Percentiles rank a stretch among this genome's conserved stretches.
Conservation (phyloP, 371 early-diverging fungal genomes). For the Circinella umbellata region DNA sequence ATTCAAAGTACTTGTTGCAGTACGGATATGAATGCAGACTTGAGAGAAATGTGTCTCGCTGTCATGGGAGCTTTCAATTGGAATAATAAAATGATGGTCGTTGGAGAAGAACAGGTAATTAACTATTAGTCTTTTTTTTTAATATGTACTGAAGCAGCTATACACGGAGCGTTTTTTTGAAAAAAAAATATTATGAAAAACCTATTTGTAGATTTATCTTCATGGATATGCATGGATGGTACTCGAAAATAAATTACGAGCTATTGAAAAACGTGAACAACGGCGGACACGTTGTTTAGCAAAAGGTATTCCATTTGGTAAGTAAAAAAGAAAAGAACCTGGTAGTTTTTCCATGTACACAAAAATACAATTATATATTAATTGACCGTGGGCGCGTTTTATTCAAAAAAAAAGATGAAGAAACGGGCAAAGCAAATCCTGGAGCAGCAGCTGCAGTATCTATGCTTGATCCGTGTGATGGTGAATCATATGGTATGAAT, state of each 20-base stretch:
- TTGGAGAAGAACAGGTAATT: conserved; percentile 22
- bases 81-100: conserved; percentile 19
- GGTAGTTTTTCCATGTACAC: not conserved
- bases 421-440: not conserved
- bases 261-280: conserved; percentile 37
- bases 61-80: conserved; percentile 16
- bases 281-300: conserved; percentile 22
- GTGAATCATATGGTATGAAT: not conserved
- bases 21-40: conserved; percentile 19
- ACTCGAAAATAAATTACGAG: conserved; percentile 62
- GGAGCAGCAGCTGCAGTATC: not conserved
- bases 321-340: not conserved
- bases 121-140: too few relatives aligned
- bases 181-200: too few relatives aligned
- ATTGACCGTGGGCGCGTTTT: not conserved
- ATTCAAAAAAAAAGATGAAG: not conserved
- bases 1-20: conserved; percentile 35
- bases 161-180: too few relatives aligned
- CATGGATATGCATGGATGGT: conserved; percentile 69
- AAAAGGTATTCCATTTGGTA: conserved; percentile 30
- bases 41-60: conserved; percentile 19
- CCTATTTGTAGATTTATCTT: conserved; percentile 55
- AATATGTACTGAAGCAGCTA: too few relatives aligned
- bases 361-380: not conserved
- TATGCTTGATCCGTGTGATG: not conserved